A percentile compares a stretch with the other conserved stretches of the same genome.
phyloP scores from a whole-genome alignment of 805 yeast genomes.

The Millerago galiae region DNA sequence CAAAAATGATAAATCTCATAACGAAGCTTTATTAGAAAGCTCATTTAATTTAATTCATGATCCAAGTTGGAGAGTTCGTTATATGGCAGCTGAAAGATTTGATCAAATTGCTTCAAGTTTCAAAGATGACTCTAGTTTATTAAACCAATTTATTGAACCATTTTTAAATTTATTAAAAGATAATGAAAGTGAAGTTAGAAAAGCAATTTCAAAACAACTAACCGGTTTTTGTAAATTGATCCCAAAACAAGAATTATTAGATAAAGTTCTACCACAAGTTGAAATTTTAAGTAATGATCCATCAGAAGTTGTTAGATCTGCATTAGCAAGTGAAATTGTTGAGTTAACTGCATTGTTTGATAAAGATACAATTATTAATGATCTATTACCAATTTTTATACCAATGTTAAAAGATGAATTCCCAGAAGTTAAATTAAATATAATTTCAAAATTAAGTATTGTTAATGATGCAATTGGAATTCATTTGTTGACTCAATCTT shows the following conservation, averaged over 20 bases:
- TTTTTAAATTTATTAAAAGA: constrained; percentile 79
- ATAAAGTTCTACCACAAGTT: constrained; percentile 75
- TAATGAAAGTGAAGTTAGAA: constrained; percentile 94
- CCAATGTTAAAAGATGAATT: constrained; percentile 94
- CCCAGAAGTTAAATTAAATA: constrained; percentile 92
- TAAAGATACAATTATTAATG: constrained; percentile 75
- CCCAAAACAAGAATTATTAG: constrained; percentile 46
- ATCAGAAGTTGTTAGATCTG: constrained; percentile 88
- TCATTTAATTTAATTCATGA: constrained; percentile 73
- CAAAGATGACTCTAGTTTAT: constrained; percentile 47
- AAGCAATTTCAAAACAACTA: constrained; percentile 87
- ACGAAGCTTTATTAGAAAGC: constrained; percentile 55
- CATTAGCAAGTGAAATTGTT: constrained; percentile 84
- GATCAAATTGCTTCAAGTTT: constrained; percentile 65
- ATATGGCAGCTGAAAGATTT: constrained; percentile 95
- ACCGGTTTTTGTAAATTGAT: constrained; percentile 64
- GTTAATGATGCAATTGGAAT: constrained; percentile 95
- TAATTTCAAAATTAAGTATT: constrained; percentile 83
- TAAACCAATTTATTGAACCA: constrained; percentile 45
- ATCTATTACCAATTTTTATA: constrained; percentile 79
- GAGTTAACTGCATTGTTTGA: constrained; percentile 81
- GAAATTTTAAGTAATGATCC: constrained; percentile 82
- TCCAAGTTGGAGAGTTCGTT: constrained; percentile 97
- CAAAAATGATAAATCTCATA: constrained; percentile 50
- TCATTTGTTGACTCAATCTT: constrained; percentile 73